Evolutionary conservation across 192 early-diverging fungal species (phyloP).

Genomic region (Chytriomyces confervae): DNA sequence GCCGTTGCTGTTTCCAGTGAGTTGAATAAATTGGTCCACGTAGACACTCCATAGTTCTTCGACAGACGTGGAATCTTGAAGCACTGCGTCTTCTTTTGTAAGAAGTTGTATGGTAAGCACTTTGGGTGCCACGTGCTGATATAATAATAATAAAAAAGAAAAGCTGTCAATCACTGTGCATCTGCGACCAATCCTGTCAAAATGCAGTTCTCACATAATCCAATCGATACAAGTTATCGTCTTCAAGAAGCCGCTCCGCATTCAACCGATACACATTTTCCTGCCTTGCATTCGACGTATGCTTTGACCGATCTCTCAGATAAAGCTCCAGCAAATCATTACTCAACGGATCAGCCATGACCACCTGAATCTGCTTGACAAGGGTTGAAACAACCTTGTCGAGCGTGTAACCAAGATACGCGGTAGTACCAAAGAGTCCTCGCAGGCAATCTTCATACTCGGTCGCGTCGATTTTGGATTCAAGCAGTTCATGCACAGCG

Average conservation of each 20-base stretch:
- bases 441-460: constrained; percentile 89
- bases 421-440: constrained; percentile 86
- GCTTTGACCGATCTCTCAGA: constrained; percentile 53
- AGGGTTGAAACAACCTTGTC: constrained; percentile 85
- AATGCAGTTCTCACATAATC: constrained; percentile 70
- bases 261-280: constrained; percentile 59
- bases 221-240: constrained; percentile 80
- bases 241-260: constrained; percentile 55
- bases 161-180: not conserved
- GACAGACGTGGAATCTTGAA: constrained; percentile 78
- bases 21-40: constrained; percentile 91
- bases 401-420: constrained; percentile 86
- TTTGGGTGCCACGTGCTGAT: constrained; percentile 59
- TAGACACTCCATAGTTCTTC: constrained; percentile 97
- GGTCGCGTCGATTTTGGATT: constrained; percentile 77
- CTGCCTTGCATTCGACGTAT: constrained; percentile 44
- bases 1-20: constrained; percentile 63
- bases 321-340: constrained; percentile 58
- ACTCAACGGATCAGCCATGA: constrained; percentile 72
- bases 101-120: constrained; percentile 87
- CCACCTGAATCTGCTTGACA: constrained; percentile 76
- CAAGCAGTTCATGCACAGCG: constrained; percentile 77
- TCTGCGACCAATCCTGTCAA: no score
- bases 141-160: constrained; percentile 9
- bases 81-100: constrained; percentile 84